phyloP scores from a whole-genome alignment of 2,329 filamentous ascomycete genomes.

The Aspergillus spinulosporus region DNA sequence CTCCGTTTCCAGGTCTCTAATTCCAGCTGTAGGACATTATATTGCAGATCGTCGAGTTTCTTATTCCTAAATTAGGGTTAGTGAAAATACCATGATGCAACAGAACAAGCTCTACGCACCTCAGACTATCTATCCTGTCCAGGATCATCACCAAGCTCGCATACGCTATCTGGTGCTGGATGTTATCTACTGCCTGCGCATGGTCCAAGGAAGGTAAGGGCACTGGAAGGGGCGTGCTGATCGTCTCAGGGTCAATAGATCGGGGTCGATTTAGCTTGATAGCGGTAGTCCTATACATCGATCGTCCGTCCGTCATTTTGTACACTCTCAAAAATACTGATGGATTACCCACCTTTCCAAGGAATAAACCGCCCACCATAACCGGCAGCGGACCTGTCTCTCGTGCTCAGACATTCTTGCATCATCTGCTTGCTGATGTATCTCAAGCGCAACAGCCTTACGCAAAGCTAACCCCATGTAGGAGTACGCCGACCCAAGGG shows the following conservation, averaged over 20 bases:
- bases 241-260: constrained; percentile 16
- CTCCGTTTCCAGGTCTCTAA: background rate
- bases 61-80: background rate
- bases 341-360: constrained; percentile 19
- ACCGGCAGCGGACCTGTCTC: constrained; percentile 48
- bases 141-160: constrained; percentile 32
- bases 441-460: constrained; percentile 52
- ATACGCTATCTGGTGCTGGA: constrained; percentile 36
- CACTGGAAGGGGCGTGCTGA: constrained; percentile 16
- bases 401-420: constrained; percentile 32
- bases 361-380: constrained; percentile 55
- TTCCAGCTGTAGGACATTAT: background rate
- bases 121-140: constrained; percentile 18
- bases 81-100: no score
- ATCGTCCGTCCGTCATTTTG: no score
- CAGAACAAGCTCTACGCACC: background rate
- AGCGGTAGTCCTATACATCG: constrained; percentile 23
- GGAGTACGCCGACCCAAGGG: constrained; percentile 36
- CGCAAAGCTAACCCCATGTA: constrained; percentile 51
- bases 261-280: constrained; percentile 22
- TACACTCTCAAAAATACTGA: background rate
- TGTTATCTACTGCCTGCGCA: constrained; percentile 34
- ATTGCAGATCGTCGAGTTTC: background rate
- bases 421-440: constrained; percentile 20
- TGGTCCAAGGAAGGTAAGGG: constrained; percentile 14